These are phyloP conservation scores for Myriosclerotinia duriaeana DNA, from an alignment of 2,329 filamentous ascomycete genomes.

Conservation along the genomic window DNA sequence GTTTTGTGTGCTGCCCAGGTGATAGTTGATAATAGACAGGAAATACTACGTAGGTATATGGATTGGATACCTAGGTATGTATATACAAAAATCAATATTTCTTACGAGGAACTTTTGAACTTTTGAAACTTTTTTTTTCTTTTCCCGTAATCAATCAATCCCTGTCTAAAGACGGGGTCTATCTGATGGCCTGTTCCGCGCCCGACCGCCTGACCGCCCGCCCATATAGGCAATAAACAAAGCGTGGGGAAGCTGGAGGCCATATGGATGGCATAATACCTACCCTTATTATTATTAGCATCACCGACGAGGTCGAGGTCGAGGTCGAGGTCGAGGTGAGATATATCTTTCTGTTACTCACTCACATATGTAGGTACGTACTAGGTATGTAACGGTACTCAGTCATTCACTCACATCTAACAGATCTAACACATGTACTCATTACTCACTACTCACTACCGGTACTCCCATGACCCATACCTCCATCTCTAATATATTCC, in stretches of 20 bases:
- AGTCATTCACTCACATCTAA: not conserved
- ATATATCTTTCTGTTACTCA: too few species aligned
- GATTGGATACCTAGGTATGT: not conserved
- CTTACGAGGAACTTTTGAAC: too few species aligned
- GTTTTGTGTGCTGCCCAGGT: not conserved
- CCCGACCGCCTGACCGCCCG: not conserved
- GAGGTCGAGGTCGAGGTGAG: too few species aligned
- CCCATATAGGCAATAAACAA: not conserved
- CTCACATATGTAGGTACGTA: not conserved
- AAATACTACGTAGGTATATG: too few species aligned
- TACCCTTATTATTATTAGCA: too few species aligned
- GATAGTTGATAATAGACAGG: not conserved
- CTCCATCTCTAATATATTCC: not conserved
- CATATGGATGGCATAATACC: too few species aligned
- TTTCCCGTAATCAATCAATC: slow-evolving; percentile 7
- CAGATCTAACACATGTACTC: not conserved
- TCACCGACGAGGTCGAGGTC: too few species aligned
- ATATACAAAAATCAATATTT: not conserved
- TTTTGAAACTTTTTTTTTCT: slow-evolving; percentile 17
- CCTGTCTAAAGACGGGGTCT: not conserved
- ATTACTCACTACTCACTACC: not conserved
- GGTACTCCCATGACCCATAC: too few species aligned
- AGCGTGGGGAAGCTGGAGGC: too few species aligned
- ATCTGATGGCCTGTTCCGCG: not conserved
- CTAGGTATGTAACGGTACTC: too few species aligned